Evolutionary conservation across 2,329 filamentous ascomycete genomes (phyloP).

Genomic region (Venturia oleaginea): DNA sequence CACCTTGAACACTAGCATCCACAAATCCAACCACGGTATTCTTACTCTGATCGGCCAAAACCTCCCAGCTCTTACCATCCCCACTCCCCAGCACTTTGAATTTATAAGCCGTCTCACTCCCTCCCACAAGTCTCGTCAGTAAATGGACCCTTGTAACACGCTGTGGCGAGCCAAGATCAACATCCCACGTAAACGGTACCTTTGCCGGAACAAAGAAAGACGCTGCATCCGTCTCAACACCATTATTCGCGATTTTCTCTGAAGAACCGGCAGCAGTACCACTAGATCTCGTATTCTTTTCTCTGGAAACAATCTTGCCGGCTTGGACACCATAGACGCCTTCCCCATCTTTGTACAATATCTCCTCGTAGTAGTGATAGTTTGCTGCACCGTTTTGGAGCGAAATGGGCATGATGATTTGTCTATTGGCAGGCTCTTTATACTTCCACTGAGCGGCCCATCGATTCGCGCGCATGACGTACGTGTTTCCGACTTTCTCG

Average conservation of each 20-base stretch:
- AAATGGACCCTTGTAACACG: conserved; percentile 13
- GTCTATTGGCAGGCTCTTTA: conserved; percentile 16
- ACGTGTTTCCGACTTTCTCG: conserved; percentile 7
- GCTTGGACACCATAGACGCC: conserved; percentile 18
- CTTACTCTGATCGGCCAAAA: background rate
- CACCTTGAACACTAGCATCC: background rate
- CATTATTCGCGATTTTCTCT: background rate
- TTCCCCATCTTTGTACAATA: conserved; percentile 18
- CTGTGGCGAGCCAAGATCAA: background rate
- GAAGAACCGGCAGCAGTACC: background rate
- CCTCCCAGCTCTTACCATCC: background rate
- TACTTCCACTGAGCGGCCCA: conserved; percentile 18
- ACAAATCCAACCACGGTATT: background rate
- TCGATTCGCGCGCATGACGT: conserved; percentile 17
- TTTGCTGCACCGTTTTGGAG: conserved; percentile 15
- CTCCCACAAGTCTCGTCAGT: conserved; percentile 11
- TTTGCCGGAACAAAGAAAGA: background rate
- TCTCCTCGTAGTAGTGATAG: conserved; percentile 17
- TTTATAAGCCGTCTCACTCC: conserved; percentile 5
- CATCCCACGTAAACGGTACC: background rate
- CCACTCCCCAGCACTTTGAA: conserved; percentile 5
- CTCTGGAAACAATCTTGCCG: conserved; percentile 17
- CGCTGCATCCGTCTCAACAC: background rate
- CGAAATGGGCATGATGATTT: conserved; percentile 17
- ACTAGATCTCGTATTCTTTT: conserved; percentile 13